Evolutionary conservation across 148 eudicot species (phyloP), one percentile per base, ranked within the genome.

Genomic region (Agrostemma githago): DNA sequence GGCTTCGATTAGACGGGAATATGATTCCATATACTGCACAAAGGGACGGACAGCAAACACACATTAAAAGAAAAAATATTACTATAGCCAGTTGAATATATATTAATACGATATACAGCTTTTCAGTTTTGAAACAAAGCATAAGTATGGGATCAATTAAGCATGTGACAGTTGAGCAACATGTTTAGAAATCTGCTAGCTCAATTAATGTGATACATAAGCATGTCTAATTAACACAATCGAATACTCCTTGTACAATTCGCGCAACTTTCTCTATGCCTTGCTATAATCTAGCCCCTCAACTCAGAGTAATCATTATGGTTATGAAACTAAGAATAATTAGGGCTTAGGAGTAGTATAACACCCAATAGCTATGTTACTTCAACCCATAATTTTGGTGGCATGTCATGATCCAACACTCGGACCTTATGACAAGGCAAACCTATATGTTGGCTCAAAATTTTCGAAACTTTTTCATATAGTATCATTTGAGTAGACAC

Each of bases 241-340:
- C 10, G 4, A 38, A 65, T 15, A 38, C 17, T 66, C 20, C 41
- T 66, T 15, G 48, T 19, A 66, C 46, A 66, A 11, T 16, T 66
- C 5, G 48, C 46, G 39, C 46, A 66, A 11, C 11, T 40, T 66
- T 3, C 43, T 66, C 11, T 46, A 7, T 6, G 42, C 15, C 19
- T 66, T 66, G 12, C 70, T 41, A 41, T 11, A 65, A 12, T 38
- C 39, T 66, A 66, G 6, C 42, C 70, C 70, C 46, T 65, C 70
- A 42, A 64, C 5, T 12, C n/a, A 4, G 15, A 64, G 5, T 64
- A 64, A 38, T 64, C 41, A 21, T 3, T 21, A 19, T 7, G 62
- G 5, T 58, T 16, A 6, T 16, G 62, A 58, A 26, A 26, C 34
- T 26, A 26, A 26, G 34, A 26, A 26, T 26, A 26, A 1, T 26